Base-by-base conservation (phyloP, 1,284 basidiomycete genomes). In the Irpex rosettiformis region DNA sequence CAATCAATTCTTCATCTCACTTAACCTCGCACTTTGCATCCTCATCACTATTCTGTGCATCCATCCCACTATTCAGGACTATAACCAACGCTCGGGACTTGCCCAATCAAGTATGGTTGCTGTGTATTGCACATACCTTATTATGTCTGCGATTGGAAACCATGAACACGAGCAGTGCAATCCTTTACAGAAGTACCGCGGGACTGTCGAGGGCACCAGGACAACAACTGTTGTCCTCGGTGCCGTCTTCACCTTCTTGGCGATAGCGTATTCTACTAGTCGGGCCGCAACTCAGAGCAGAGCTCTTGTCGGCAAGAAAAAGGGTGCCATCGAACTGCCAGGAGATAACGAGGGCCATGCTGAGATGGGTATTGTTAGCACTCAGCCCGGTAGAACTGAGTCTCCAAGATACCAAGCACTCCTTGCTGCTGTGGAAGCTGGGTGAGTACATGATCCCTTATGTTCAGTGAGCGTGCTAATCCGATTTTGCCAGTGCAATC, bases 41-140 rank as follows among this genome's bases (percentile, higher is more conserved):
- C 66, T 94, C 66, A 86, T 94, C 67, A 96, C 96, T 3, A 76
- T 93, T 62, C 72, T 96, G 58, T 94, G 89, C 66, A 80, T 99
- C 61, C 87, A 93, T 60, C 95, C 94, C 0, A 79, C 83, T 2
- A 85, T 99, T 2, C 97, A 99, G 69, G 95, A 96, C 66, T 83
- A 89, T 63, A 99, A 98, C 69, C 93, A 96, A 3, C 89, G 93
- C 57, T 96, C 94, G 6, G 96, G 96, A 1, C 84, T 99, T 22
- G 95, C 95, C 1, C 97, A 99, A 72, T 90, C 94, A 16, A 90
- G 92, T 61, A 96, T 98, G 91, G 96, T 99, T 18, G 92, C 93
- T 3, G 93, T 90, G 1, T 99, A 99, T 74, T 97, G 94, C 78
- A 96, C 96, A 3, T 99, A 99, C 73, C 88, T 99, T 58, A 87